These are phyloP conservation scores for Arachnomyces sp. DNA, from an alignment of 2,329 filamentous ascomycete species.

Conservation along the genomic window DNA sequence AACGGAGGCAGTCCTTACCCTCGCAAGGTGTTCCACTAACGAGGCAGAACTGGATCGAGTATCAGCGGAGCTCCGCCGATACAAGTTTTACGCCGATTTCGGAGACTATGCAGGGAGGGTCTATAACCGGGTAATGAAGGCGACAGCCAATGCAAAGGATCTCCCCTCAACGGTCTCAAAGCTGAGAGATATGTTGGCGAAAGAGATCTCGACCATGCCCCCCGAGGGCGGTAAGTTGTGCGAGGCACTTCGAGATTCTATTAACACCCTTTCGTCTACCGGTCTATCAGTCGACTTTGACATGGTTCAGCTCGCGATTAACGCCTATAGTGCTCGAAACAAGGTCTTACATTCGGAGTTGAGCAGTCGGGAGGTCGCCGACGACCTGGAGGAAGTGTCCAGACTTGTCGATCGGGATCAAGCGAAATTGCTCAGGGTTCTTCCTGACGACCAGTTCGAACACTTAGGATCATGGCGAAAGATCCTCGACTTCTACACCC, in stretches of 20 bases:
- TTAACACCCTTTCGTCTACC: slow-evolving; percentile 1
- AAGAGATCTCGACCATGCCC: slow-evolving; percentile 3
- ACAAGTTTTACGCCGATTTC: not conserved
- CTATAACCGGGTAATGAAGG: slow-evolving; percentile 1
- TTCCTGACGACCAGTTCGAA: not conserved
- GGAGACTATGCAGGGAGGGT: slow-evolving; percentile 3
- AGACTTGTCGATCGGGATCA: not conserved
- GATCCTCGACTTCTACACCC: slow-evolving; percentile 4
- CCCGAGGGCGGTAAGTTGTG: not conserved
- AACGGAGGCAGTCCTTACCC: slow-evolving; percentile 3
- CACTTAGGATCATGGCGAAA: slow-evolving; percentile 2
- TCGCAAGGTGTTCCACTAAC: not conserved
- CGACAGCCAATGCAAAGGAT: slow-evolving; percentile 2
- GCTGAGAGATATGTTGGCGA: not conserved
- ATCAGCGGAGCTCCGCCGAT: not conserved
- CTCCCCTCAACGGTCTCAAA: slow-evolving; percentile 3
- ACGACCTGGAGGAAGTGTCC: not conserved
- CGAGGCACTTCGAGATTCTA: slow-evolving; percentile 3
- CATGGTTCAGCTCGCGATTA: slow-evolving; percentile 9
- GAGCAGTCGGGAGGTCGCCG: slow-evolving; percentile 1
- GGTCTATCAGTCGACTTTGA: slow-evolving; percentile 8
- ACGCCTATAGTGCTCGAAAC: slow-evolving; percentile 7
- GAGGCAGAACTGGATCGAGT: slow-evolving; percentile 1
- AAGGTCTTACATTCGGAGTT: slow-evolving; percentile 5
- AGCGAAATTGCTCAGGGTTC: not conserved